phyloP scores from a whole-genome alignment of 352 stramenopile genomes.

The Hyaloperonospora arabidopsidis region DNA sequence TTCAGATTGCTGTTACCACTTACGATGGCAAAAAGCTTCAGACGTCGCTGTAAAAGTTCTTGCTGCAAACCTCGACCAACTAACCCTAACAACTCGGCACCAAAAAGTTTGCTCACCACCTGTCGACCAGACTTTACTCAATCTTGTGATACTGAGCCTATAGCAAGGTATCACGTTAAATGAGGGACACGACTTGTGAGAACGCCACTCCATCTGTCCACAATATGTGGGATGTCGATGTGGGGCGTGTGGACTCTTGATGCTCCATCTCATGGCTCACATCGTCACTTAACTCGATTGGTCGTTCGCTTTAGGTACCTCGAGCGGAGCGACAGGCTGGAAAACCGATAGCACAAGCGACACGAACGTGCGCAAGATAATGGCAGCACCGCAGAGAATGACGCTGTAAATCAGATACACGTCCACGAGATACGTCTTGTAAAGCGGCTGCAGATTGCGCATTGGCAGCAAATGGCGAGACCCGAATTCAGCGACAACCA shows the following conservation, averaged over 20 bases:
- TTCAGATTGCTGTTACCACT: too few species aligned
- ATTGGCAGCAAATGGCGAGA: conserved; percentile 40
- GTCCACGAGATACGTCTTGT: conserved; percentile 82
- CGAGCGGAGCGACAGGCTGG: conserved; percentile 28
- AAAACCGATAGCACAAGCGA: conserved; percentile 60
- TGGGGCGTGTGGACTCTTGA: conserved; percentile 10
- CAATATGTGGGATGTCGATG: conserved; percentile 1
- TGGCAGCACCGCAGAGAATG: conserved; percentile 75
- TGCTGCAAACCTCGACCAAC: too few species aligned
- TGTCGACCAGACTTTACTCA: too few species aligned
- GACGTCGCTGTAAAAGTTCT: too few species aligned
- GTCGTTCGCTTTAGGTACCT: conserved; percentile 19
- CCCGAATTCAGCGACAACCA: conserved; percentile 50
- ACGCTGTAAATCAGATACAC: conserved; percentile 79
- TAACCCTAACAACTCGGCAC: too few species aligned
- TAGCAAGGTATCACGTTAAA: too few species aligned
- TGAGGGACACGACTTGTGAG: too few species aligned
- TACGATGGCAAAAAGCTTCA: too few species aligned
- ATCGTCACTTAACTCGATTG: conserved; percentile 8
- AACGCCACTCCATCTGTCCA: neutral
- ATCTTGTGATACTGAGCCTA: too few species aligned
- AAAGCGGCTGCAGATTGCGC: conserved; percentile 56
- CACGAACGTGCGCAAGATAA: conserved; percentile 76
- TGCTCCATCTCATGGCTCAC: conserved; percentile 18
- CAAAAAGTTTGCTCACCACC: too few species aligned